Conservation (phyloP, 441 rosid genomes). For the Metrosideros polymorpha region DNA sequence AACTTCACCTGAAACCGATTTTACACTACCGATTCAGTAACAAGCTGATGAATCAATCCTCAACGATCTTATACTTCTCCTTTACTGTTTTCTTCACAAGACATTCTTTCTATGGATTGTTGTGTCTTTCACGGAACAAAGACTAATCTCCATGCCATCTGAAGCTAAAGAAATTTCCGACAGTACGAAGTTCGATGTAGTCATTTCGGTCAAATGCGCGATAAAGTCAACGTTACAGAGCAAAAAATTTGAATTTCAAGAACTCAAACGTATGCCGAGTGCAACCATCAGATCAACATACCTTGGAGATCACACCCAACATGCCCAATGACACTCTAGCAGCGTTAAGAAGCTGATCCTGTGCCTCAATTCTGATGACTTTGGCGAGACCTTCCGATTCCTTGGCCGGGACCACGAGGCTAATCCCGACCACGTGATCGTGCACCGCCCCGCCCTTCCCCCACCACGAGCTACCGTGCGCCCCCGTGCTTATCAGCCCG, state of each 20-base stretch:
- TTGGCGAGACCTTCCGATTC: conserved; percentile 57
- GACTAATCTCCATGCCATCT: neutral
- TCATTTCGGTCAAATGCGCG: neutral
- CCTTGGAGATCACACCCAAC: conserved; percentile 85
- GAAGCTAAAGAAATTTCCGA: neutral
- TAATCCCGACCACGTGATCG: conserved; percentile 69
- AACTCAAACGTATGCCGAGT: neutral
- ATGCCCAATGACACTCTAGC: conserved; percentile 67
- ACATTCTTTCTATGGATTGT: neutral
- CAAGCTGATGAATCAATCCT: neutral
- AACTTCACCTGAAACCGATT: conserved; percentile 40
- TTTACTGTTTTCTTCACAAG: neutral
- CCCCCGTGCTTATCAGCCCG: conserved; percentile 69
- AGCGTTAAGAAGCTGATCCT: conserved; percentile 51
- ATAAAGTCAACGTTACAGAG: neutral
- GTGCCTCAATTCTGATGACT: conserved; percentile 30
- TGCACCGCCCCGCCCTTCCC: conserved; percentile 86
- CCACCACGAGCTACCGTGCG: conserved; percentile 93
- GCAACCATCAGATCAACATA: conserved; percentile 1
- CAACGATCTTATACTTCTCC: neutral
- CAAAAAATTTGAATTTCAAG: neutral
- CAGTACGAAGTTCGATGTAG: neutral
- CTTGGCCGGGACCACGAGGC: conserved; percentile 45
- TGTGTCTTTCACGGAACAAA: neutral
- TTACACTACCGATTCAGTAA: neutral